Base-by-base conservation (phyloP, 2,329 filamentous ascomycete species). In the Daldinia eschscholtzii region DNA sequence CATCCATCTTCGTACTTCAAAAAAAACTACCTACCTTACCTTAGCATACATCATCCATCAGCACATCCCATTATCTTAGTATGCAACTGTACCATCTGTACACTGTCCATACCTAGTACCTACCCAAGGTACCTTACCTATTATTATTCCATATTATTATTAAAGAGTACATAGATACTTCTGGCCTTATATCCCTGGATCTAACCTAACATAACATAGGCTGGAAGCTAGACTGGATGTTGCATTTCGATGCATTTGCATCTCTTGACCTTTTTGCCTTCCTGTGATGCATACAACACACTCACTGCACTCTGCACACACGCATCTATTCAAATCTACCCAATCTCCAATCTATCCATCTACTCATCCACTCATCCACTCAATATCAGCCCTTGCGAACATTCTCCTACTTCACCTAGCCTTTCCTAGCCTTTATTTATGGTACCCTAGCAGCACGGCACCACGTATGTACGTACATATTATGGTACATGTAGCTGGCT, bases 391-490 rank as follows among this genome's bases (percentile, higher is more conserved):
- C 67, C 70, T 70, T 72, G 64, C 44, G 58, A 71, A 65, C 33
- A 50, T 37, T 55, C n/a, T 30, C 26, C 37, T 57, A 42, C 26
- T 28, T 28, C 41, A 37, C 60, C 61, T 65, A 70, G 60, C 61
- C 61, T 68, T 67, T 67, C 60, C 61, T 65, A 70, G 60, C 61
- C 61, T 68, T 67, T 67, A 63, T 70, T 55, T 70, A 72, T 64
- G 62, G 59, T 61, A 69, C 63, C 69, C 69, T 48, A 55, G 66
- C 57, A 65, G 42, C 59, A 52, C 46, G 18, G 46, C 46, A 52
- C 60, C 44, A 59, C 37, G 57, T 59, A 46, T 46, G 42, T 59
- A 59, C 37, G 53, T 57, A 57, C 53, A 57, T 57, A 57, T 28
- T 57, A 55, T 55, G 35, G 15, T 57, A 57, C 50, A 62, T 57